Base-by-base conservation (phyloP, 106 monocot genomes). In the Iris macrosiphon region DNA sequence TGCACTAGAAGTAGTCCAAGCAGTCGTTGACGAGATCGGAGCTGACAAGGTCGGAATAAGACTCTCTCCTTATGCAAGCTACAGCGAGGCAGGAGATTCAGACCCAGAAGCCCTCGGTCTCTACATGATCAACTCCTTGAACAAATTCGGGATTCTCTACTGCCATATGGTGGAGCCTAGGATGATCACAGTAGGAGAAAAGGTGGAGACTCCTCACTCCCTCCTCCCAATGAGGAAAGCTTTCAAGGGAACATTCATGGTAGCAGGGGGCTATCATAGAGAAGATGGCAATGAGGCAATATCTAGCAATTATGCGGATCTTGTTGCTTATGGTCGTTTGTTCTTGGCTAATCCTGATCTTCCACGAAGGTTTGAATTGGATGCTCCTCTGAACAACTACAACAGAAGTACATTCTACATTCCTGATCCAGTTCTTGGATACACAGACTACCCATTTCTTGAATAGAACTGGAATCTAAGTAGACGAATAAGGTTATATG, bases 161-260 rank as follows among this genome's bases (percentile, higher is more conserved):
- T 72, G 62, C 40, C 79, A 84, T 45, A 52, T 84, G 75, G 68
- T 79, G 12, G 79, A 84, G 49, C 84, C 84, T 8, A 62, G 84
- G 52, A 79, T 84, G 79, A 11, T 25, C 0, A 66, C 21, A 12
- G 69, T 69, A 4, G 60, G 44, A 30, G 74, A 67, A 19, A 75
- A 27, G 29, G 3, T 62, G 8, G 62, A 66, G 24, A 75, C 57
- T 27, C 61, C 69, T 10, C 56, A 75, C 18, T 61, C 31, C 26
- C 70, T 75, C 28, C 52, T 53, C 29, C 71, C 65, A 1, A 65
- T 80, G 43, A 75, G 75, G 61, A 71, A 58, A 34, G 65, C 70
- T 18, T 75, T 71, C 34, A 62, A 67, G 34, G 80, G 75, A 24
- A 71, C 70, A 34, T 80, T 80, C 37, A 80, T 80, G 8, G 75